Base-by-base conservation (phyloP, 1,284 basidiomycete genomes). In the Cryptococcus jaspeensis region DNA sequence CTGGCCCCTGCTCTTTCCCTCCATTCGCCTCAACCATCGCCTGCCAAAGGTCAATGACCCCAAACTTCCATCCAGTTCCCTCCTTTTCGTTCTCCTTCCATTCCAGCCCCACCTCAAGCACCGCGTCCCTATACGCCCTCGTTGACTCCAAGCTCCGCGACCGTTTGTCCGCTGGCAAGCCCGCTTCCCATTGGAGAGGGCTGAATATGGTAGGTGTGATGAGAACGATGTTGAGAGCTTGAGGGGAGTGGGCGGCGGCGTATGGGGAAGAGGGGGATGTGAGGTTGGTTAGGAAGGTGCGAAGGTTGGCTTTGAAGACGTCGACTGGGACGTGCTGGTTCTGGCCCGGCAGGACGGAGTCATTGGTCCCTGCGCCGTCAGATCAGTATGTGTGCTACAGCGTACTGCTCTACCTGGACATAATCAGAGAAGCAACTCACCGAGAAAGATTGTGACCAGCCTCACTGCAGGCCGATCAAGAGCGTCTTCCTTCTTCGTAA, bases 181-280 rank as follows among this genome's bases (percentile, higher is more conserved):
- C 63, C 1, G 84, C 83, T 66, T 87, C 87, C 50, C 50, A 51
- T 18, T 41, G 38, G 18, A 51, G 50, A 3, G 50, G 50, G 32
- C 25, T 51, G 52, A 92, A 80, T 1, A 91, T 90, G 2, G 92
- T 90, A 15, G 92, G 88, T 5, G 89, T 89, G 55, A 94, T 84
- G 58, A 95, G 80, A 50, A 94, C 77, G 62, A 94, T 82, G 52
- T 54, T 66, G 45, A 52, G 55, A 2, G 56, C 55, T 13, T 55
- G 59, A 28, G 66, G 59, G 0, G 64, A 22, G 22, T 38, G 45
- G 3, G 47, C 28, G 9, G 47, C 39, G 3, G 53, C 53, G 39
- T 55, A 55, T 4, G 47, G 38, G 2, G 47, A 50, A 5, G 11
- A 6, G 12, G 39, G 25, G 53, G 16, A 65, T 54, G 22, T 64